These are phyloP conservation scores for Fusarium sp. DNA, from an alignment of 2,329 filamentous ascomycete genomes.

Conservation along the genomic window DNA sequence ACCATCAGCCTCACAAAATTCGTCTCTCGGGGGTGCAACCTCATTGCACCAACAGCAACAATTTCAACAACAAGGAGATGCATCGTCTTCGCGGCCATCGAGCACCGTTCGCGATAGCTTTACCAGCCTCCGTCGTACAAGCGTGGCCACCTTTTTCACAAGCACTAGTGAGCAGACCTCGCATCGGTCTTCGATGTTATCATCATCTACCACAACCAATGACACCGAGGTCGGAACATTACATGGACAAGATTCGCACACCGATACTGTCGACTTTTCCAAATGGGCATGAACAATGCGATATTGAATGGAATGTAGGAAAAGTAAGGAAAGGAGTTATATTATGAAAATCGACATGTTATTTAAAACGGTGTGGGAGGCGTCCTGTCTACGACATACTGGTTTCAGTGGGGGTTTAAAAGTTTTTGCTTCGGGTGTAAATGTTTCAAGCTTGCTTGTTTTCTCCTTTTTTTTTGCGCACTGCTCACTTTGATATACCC, in stretches of 20 bases:
- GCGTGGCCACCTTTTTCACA: conserved; percentile 74
- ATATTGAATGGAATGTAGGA: conserved; percentile 4
- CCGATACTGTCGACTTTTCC: conserved; percentile 58
- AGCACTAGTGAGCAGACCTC: conserved; percentile 68
- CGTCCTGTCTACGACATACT: conserved; percentile 52
- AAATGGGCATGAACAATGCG: conserved; percentile 53
- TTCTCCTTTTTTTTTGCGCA: conserved; percentile 19
- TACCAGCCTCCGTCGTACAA: conserved; percentile 71
- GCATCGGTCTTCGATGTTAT: conserved; percentile 70
- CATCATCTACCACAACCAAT: conserved; percentile 66
- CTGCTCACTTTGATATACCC: conserved; percentile 26
- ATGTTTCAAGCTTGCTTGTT: conserved; percentile 25
- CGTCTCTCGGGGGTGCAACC: conserved; percentile 48
- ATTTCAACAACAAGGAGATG: conserved; percentile 40
- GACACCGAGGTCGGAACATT: conserved; percentile 64
- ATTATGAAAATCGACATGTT: conserved; percentile 30
- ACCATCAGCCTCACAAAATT: conserved; percentile 50
- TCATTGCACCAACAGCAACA: conserved; percentile 42
- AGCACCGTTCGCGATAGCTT: conserved; percentile 72
- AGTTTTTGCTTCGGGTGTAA: conserved; percentile 46
- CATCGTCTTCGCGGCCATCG: conserved; percentile 55
- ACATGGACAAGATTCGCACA: conserved; percentile 50
- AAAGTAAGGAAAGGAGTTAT: conserved; percentile 24
- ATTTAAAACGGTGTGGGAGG: conserved; percentile 30
- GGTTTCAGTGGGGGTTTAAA: conserved; percentile 44